Conservation (phyloP, 306 rosid species). For the Cicer bijugum region DNA sequence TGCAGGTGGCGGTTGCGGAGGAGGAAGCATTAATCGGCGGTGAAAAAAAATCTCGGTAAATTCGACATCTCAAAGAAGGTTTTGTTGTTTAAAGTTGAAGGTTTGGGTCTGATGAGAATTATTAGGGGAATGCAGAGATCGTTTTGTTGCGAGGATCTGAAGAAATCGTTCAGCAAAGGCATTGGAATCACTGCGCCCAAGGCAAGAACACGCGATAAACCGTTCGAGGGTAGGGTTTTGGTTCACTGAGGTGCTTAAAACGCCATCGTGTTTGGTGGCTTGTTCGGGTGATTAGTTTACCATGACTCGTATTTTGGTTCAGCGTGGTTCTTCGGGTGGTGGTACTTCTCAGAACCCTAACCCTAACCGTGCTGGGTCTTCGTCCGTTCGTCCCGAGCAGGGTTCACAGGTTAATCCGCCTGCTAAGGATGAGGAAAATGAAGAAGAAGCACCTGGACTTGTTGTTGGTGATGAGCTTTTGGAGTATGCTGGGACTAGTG, state of each 20-base stretch:
- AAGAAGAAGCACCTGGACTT: constrained; percentile 54
- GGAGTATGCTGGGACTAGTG: constrained; percentile 52
- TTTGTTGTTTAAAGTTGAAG: constrained; percentile 79
- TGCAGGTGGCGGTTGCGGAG: constrained; percentile 67
- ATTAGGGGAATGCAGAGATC: constrained; percentile 99
- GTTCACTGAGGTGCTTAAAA: constrained; percentile 40
- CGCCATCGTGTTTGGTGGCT: constrained; percentile 22
- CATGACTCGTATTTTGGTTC: constrained; percentile 86
- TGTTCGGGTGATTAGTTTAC: constrained; percentile 5
- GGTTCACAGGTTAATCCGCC: constrained; percentile 44
- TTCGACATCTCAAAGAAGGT: constrained; percentile 68
- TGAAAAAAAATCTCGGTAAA: constrained; percentile 50
- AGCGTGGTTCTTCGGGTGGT: constrained; percentile 65
- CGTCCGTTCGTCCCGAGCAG: constrained; percentile 59
- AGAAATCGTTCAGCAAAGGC: constrained; percentile 74
- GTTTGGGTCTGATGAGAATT: constrained; percentile 98
- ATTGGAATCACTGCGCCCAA: constrained; percentile 86
- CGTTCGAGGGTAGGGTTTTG: constrained; percentile 33
- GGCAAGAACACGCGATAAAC: constrained; percentile 93
- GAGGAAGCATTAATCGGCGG: constrained; percentile 16
- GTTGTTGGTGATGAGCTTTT: constrained; percentile 57
- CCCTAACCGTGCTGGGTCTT: constrained; percentile 54
- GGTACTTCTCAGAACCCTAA: constrained; percentile 65
- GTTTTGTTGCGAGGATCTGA: constrained; percentile 76
- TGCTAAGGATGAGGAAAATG: constrained; percentile 68